A percentile compares a stretch with the other conserved stretches of the same genome.
Conservation (phyloP, 768 basidiomycete species). For the Boletus rubroflammeus region DNA sequence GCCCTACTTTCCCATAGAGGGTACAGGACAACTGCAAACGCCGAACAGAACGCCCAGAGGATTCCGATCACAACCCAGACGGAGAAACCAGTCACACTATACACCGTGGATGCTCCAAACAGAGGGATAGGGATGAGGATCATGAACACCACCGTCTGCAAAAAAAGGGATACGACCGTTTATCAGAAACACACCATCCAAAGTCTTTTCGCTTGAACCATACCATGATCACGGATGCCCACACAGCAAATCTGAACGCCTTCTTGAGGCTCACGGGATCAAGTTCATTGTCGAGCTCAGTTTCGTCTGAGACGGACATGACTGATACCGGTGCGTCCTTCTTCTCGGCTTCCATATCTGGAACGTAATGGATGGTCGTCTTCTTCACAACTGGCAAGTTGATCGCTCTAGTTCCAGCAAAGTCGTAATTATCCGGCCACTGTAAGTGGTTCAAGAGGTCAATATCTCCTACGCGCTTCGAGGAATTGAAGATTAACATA, state of each 20-base stretch:
- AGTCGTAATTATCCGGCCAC: slow-evolving; percentile 84
- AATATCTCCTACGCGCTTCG: not conserved
- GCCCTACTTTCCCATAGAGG: slow-evolving; percentile 81
- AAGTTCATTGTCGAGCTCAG: slow-evolving; percentile 51
- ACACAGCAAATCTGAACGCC: slow-evolving; percentile 79
- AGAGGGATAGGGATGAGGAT: slow-evolving; percentile 80
- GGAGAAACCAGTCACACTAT: slow-evolving; percentile 57
- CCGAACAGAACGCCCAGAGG: slow-evolving; percentile 78
- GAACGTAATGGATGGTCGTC: slow-evolving; percentile 9
- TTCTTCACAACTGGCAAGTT: slow-evolving; percentile 41
- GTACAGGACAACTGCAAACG: slow-evolving; percentile 74
- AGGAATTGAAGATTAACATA: slow-evolving; percentile 30
- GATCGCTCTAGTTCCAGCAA: slow-evolving; percentile 73
- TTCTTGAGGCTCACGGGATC: slow-evolving; percentile 62
- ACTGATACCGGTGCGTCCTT: slow-evolving; percentile 31
- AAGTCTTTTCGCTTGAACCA: slow-evolving; percentile 16
- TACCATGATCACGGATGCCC: slow-evolving; percentile 67
- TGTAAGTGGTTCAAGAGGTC: slow-evolving; percentile 21
- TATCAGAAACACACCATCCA: not conserved
- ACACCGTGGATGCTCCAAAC: slow-evolving; percentile 79
- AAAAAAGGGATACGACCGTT: not conserved
- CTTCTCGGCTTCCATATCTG: slow-evolving; percentile 37
- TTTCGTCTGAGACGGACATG: slow-evolving; percentile 36
- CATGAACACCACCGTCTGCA: slow-evolving; percentile 58
- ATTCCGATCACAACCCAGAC: slow-evolving; percentile 84